These are phyloP conservation scores for Cytospora schulzeri DNA, from an alignment of 2,329 filamentous ascomycete genomes.

Conservation along the genomic window DNA sequence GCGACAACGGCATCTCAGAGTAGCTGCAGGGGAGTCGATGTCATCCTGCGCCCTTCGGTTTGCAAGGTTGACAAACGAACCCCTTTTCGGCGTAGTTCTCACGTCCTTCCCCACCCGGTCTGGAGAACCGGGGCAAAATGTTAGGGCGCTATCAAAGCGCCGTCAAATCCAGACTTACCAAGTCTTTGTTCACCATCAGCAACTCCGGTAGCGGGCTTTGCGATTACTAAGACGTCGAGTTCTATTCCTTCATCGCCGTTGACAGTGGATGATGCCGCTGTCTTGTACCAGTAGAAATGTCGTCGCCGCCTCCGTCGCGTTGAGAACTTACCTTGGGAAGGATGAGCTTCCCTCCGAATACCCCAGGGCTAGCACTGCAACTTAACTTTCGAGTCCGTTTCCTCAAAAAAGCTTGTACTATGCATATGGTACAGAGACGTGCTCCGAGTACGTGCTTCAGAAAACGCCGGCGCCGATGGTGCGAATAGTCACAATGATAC, in stretches of 20 bases:
- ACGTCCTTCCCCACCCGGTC: slow-evolving; percentile 14
- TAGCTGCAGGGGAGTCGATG: not conserved
- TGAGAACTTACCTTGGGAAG: no score
- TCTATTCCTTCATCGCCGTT: no score
- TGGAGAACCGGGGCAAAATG: not conserved
- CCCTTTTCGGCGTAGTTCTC: slow-evolving; percentile 15
- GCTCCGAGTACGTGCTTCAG: not conserved
- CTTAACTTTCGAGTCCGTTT: no score
- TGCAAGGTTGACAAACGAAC: slow-evolving; percentile 1
- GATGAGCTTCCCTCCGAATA: no score
- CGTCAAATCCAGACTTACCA: no score
- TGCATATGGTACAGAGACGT: no score
- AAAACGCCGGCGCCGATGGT: not conserved
- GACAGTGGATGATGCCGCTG: not conserved
- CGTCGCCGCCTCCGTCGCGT: not conserved
- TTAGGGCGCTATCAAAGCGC: slow-evolving; percentile 13
- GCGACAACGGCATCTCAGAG: not conserved
- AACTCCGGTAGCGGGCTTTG: slow-evolving; percentile 15
- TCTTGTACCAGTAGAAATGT: not conserved
- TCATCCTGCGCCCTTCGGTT: slow-evolving; percentile 21
- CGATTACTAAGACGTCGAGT: slow-evolving; percentile 11
- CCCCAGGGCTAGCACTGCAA: no score
- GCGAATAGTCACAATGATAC: not conserved
- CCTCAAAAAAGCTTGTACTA: no score
- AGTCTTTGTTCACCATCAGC: slow-evolving; percentile 7